These are phyloP conservation scores for Oryza meyeriana DNA, from an alignment of 176 grass and related monocot genomes.

Conservation along the genomic window DNA sequence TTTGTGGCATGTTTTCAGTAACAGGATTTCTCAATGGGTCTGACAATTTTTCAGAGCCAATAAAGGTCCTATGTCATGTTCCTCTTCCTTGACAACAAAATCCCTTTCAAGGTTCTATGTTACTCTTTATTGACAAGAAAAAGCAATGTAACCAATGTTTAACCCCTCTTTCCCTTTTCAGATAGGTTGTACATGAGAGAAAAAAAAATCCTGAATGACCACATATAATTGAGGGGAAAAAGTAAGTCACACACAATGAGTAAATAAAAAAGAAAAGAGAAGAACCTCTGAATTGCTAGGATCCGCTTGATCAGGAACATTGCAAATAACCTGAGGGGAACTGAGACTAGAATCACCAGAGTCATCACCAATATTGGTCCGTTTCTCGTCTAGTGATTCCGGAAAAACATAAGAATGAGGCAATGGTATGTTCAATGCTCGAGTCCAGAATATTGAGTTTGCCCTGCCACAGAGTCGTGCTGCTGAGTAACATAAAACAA, in stretches of 20 bases:
- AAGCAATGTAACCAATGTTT: neutral
- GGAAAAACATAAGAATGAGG: conserved; percentile 78
- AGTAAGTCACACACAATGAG: neutral
- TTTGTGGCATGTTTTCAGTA: neutral
- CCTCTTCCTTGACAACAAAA: neutral
- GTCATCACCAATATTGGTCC: neutral
- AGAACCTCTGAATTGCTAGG: conserved; percentile 15
- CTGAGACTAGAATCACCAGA: neutral
- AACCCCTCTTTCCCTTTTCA: neutral
- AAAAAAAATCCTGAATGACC: neutral
- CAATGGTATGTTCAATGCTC: conserved; percentile 83
- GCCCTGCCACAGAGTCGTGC: conserved; percentile 52
- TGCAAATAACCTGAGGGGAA: conserved; percentile 25
- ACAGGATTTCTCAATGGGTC: neutral
- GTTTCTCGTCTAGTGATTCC: conserved; percentile 34
- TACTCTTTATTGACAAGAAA: neutral
- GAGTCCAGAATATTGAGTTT: conserved; percentile 93
- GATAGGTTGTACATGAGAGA: neutral
- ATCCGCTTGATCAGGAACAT: conserved; percentile 13
- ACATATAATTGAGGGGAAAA: neutral
- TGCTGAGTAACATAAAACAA: conserved; percentile 7
- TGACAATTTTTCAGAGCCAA: neutral
- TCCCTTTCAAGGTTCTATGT: neutral
- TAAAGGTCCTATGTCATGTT: neutral
- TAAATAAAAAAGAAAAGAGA: conserved; percentile 1